These are phyloP conservation scores for Sporothrix luriei DNA, from an alignment of 2,329 filamentous ascomycete genomes.

Conservation along the genomic window DNA sequence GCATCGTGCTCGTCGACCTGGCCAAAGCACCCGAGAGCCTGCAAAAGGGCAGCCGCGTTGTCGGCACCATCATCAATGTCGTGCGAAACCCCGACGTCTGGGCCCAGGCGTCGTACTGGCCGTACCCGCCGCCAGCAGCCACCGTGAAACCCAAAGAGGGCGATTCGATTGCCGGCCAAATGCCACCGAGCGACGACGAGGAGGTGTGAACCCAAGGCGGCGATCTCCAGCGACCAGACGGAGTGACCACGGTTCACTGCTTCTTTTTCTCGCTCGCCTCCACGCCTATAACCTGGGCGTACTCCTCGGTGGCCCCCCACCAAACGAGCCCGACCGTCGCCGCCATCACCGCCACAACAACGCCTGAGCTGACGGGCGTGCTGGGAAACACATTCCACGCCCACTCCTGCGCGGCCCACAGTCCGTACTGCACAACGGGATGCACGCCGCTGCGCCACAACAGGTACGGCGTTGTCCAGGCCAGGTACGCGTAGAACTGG, in stretches of 20 bases:
- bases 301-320: conserved; percentile 56
- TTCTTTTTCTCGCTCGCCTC: conserved; percentile 35
- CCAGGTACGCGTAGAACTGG: conserved; percentile 91
- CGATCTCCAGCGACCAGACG: background rate
- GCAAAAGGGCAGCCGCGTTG: conserved; percentile 72
- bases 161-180: conserved; percentile 77
- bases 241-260: conserved; percentile 10
- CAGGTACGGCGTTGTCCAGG: conserved; percentile 85
- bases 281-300: conserved; percentile 37
- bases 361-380: conserved; percentile 56
- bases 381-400: conserved; percentile 96
- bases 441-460: conserved; percentile 76
- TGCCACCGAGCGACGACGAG: conserved; percentile 81
- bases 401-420: conserved; percentile 84
- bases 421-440: conserved; percentile 64
- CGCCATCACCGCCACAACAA: conserved; percentile 71
- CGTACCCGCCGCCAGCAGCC: conserved; percentile 70
- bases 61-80: conserved; percentile 89
- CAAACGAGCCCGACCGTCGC: conserved; percentile 66
- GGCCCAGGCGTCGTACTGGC: conserved; percentile 90
- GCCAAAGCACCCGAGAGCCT: conserved; percentile 58
- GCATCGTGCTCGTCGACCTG: conserved; percentile 79
- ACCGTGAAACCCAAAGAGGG: conserved; percentile 54
- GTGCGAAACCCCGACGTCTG: conserved; percentile 89
- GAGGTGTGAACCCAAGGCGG: conserved; percentile 55